Percentiles rank a stretch among this genome's conserved stretches.
Conservation (phyloP, 371 early-diverging fungal genomes). For the Capniomyces stellatus region DNA sequence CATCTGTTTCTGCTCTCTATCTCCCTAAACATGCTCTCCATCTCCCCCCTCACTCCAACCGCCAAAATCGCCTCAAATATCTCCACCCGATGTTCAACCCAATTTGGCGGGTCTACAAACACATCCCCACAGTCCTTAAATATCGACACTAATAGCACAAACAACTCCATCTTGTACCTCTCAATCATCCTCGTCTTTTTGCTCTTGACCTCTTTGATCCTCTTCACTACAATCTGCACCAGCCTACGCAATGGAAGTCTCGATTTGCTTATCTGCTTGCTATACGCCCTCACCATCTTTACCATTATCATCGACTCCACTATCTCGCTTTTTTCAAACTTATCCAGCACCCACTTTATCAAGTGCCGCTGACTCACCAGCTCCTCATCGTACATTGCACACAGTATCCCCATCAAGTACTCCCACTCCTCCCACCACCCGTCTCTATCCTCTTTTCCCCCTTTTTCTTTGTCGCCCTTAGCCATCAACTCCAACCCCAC, state of each 20-base stretch:
- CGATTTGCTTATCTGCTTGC: slow-evolving; percentile 1
- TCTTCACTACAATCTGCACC: background rate
- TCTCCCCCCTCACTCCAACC: background rate
- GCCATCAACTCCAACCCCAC: background rate
- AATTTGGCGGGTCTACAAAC: background rate
- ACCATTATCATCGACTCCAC: background rate
- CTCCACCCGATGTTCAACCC: background rate
- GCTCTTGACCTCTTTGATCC: background rate
- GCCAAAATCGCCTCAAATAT: background rate
- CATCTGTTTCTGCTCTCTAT: background rate
- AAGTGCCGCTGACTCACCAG: background rate
- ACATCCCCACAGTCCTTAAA: background rate
- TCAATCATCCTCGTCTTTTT: background rate
- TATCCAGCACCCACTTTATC: slow-evolving; percentile 2
- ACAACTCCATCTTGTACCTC: background rate
- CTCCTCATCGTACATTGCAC: background rate
- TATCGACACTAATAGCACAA: background rate
- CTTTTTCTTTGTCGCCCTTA: background rate
- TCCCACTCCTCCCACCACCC: background rate
- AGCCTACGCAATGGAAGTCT: background rate
- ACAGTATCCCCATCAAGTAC: background rate
- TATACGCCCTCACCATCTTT: background rate
- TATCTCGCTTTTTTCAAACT: background rate
- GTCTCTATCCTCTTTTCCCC: background rate
- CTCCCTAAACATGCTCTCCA: background rate